These are phyloP conservation scores for Ailanthus altissimus DNA, from an alignment of 345 rosid genomes.

Conservation along the genomic window DNA sequence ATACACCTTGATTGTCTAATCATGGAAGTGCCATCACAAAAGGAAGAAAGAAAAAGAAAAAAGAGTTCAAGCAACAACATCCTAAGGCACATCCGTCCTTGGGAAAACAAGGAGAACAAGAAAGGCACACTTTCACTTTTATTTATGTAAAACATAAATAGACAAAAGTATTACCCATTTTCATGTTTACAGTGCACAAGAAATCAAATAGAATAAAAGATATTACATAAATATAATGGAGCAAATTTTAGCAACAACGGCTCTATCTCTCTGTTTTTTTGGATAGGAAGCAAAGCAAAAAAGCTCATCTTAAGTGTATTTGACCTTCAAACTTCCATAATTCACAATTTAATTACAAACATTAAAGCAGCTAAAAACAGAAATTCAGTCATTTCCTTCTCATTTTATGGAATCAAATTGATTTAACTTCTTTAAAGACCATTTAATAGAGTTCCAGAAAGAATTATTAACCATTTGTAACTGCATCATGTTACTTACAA, in stretches of 20 bases:
- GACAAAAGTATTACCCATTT: neutral
- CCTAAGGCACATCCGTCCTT: neutral
- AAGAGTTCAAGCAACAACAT: neutral
- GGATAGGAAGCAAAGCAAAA: no score
- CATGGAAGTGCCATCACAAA: neutral
- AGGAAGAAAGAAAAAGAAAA: neutral
- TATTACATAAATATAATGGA: neutral
- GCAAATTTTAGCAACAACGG: neutral
- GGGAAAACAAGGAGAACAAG: neutral
- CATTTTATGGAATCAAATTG: neutral
- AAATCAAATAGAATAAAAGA: neutral
- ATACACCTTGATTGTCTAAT: neutral
- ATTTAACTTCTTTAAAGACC: neutral
- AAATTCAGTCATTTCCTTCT: neutral
- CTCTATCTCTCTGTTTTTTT: no score
- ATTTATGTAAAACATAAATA: neutral
- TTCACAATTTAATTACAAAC: neutral
- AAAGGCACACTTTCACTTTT: neutral
- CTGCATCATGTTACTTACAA: no score
- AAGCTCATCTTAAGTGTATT: neutral
- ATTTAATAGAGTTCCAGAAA: conserved; percentile 1
- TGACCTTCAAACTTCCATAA: neutral
- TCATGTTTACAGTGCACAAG: neutral
- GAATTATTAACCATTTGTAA: neutral
- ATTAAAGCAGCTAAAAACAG: neutral